These are phyloP conservation scores for Xylariaceae sp. DNA, from an alignment of 2,329 filamentous ascomycete genomes.

Conservation along the genomic window DNA sequence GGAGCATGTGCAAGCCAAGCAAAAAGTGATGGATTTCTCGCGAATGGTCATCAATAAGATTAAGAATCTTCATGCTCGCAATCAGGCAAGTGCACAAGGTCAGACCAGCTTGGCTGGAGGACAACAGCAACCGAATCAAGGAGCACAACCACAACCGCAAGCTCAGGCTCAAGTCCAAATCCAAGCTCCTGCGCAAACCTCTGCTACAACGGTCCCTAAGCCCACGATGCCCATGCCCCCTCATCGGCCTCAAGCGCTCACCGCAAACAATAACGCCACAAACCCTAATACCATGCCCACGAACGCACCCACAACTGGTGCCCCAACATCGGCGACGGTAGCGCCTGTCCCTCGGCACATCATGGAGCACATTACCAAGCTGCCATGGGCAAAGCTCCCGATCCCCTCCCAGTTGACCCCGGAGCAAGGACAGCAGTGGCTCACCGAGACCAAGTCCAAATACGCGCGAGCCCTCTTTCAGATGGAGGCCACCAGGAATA, in stretches of 20 bases:
- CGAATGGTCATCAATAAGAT: conserved; percentile 62
- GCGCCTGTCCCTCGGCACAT: conserved; percentile 32
- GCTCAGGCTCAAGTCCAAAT: conserved; percentile 21
- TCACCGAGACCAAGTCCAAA: conserved; percentile 31
- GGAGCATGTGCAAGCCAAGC: conserved; percentile 58
- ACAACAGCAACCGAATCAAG: conserved; percentile 7
- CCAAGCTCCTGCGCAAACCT: conserved; percentile 32
- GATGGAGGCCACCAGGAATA: conserved; percentile 38
- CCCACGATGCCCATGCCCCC: conserved; percentile 25
- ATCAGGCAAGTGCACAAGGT: conserved; percentile 21
- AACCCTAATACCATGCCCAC: conserved; percentile 13
- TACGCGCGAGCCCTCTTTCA: conserved; percentile 35
- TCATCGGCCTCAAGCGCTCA: conserved; percentile 28
- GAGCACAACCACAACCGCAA: conserved; percentile 11
- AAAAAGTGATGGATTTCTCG: conserved; percentile 67
- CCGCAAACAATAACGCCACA: conserved; percentile 3
- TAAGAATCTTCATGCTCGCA: conserved; percentile 41
- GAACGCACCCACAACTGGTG: conserved; percentile 7
- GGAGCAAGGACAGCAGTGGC: conserved; percentile 34
- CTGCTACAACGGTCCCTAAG: conserved; percentile 32
- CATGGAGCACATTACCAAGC: conserved; percentile 36
- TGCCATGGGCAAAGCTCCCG: conserved; percentile 35
- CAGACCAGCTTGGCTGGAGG: conserved; percentile 6
- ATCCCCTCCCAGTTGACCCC: conserved; percentile 23
- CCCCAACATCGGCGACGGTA: neutral